These are phyloP conservation scores for Perkinsus olseni DNA, from an alignment of 169 alveolate genomes.

Conservation along the genomic window DNA sequence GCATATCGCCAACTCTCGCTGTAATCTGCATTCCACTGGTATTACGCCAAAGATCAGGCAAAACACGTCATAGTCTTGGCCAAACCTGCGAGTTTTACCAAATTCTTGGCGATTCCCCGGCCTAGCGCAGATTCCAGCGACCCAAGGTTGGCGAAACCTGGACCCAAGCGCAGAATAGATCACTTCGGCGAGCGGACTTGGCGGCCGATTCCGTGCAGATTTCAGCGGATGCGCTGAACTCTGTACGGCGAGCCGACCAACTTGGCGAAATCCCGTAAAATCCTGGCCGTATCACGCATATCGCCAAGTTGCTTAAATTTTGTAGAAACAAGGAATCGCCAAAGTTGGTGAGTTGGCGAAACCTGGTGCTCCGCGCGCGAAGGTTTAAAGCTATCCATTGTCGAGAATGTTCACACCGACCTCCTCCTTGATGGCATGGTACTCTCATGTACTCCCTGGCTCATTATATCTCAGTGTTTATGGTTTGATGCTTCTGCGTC, in stretches of 20 bases:
- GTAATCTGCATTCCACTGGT: too few species aligned
- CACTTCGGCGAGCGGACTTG: background rate
- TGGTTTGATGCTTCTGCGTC: background rate
- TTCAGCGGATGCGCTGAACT: background rate
- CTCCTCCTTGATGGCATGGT: too few species aligned
- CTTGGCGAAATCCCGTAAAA: background rate
- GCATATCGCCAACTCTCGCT: too few species aligned
- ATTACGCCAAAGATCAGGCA: too few species aligned
- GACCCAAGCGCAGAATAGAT: background rate
- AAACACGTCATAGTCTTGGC: too few species aligned
- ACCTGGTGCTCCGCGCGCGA: background rate
- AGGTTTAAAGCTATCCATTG: too few species aligned
- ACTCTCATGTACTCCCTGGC: too few species aligned
- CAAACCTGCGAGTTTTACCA: too few species aligned
- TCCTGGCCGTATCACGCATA: background rate
- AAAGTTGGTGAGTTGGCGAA: background rate
- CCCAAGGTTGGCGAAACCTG: background rate
- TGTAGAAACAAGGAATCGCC: background rate
- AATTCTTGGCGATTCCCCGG: too few species aligned
- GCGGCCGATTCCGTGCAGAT: background rate
- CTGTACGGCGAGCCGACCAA: background rate
- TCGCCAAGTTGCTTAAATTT: background rate
- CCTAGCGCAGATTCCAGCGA: background rate
- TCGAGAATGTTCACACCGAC: too few species aligned
- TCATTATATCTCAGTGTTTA: background rate